Base-by-base conservation (phyloP, 31 red algal species). In the Pterothamnion heteromorphum region DNA sequence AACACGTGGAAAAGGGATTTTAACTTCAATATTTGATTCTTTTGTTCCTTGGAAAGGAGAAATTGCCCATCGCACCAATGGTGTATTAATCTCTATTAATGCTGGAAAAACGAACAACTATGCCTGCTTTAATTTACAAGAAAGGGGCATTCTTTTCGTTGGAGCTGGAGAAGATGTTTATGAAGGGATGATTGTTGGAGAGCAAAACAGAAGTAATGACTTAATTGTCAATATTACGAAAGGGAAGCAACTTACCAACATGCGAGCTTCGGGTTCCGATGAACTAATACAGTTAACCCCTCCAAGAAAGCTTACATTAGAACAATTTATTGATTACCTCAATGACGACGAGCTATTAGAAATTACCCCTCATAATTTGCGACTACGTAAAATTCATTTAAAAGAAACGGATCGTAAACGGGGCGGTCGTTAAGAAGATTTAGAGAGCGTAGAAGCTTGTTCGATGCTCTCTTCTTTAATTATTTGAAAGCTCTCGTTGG, bases 1-100 rank as follows among this genome's bases (percentile, higher is more conserved):
- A 14, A 98, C 97, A 2, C 91, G 97, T 44, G 97, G 97, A 1
- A 98, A 94, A 5, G 92, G 96, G 43, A 92, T 97, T 89, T 92
- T 97, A 89, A 94, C 92, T 57, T 74, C 90, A 28, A 93, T 95
- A 3, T 95, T 97, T 51, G 91, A 90, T 24, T 92, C 93, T 41
- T 97, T 90, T 90, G 92, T 87, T 4, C 93, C 91, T 4, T 33
- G 37, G 0, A 93, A 90, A 57, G 90, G 51, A 22, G 22, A 57
- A 4, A 33, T 78, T 2, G 27, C 57, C 9, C 44, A 74, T 39
- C 44, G 43, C 2, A 51, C 36, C 4, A 97, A 97, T 41, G 96
- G 96, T 94, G 38, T 93, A 14, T 39, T 97, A 3, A 80, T 95
- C 21, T 95, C 93, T n/a, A 97, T 95, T 92, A 93, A 92, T 2